Percentiles rank a stretch among this genome's conserved stretches.
These are phyloP conservation scores for Penicillium sp. DNA, from an alignment of 2,329 filamentous ascomycete species.

Conservation along the genomic window DNA sequence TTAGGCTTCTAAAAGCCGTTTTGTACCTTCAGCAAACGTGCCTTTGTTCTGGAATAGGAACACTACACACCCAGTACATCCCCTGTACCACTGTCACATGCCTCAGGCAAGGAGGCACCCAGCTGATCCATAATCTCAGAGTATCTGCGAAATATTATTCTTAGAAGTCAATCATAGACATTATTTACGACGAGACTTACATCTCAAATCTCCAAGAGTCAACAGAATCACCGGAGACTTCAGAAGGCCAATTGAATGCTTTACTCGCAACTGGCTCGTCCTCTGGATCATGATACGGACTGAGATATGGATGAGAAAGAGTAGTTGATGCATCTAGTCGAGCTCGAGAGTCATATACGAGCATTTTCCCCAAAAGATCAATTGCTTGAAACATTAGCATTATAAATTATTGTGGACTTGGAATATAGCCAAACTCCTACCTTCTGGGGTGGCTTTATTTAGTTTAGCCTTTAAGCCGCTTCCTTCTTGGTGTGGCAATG, in stretches of 20 bases:
- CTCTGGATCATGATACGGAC: slow-evolving; percentile 5
- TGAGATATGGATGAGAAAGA: not conserved
- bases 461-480: not conserved
- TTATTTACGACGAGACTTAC: not conserved
- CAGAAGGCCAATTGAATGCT: slow-evolving; percentile 1
- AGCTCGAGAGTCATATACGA: not conserved
- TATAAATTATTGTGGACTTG: not conserved
- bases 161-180: not conserved
- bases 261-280: slow-evolving; percentile 1
- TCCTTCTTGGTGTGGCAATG: not conserved
- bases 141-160: not conserved
- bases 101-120: not conserved
- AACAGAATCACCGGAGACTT: not conserved
- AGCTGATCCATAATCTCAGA: not conserved
- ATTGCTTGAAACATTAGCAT: not conserved
- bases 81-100: not conserved
- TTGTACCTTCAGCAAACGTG: too few species aligned
- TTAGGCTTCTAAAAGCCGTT: too few species aligned
- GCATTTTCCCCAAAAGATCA: slow-evolving; percentile 2
- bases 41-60: too few species aligned
- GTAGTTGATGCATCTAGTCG: not conserved
- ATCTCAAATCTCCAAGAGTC: not conserved
- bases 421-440: not conserved
- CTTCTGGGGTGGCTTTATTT: not conserved
- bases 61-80: too few species aligned